A percentile compares a stretch with the other conserved stretches of the same genome.
phyloP scores from a whole-genome alignment of 768 basidiomycete species.

The Coprinopsis marcescibilis region DNA sequence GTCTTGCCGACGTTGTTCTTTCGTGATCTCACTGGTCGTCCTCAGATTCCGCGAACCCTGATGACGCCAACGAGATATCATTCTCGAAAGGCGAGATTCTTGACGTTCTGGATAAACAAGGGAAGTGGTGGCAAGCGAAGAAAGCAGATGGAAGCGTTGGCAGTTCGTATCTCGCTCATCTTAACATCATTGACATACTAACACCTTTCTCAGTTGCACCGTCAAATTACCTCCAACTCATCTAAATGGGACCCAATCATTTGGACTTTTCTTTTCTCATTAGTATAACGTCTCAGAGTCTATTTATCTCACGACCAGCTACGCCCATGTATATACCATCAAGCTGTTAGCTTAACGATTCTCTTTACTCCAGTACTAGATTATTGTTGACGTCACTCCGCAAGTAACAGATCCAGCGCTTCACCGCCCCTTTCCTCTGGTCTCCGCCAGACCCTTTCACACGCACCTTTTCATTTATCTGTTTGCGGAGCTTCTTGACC shows the following conservation, averaged over 20 bases:
- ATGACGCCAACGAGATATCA: constrained; percentile 95
- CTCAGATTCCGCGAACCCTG: constrained; percentile 79
- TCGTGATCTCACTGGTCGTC: constrained; percentile 13
- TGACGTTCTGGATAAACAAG: constrained; percentile 88
- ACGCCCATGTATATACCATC: constrained; percentile 1
- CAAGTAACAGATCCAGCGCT: neutral
- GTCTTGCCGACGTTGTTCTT: constrained; percentile 13
- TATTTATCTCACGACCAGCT: constrained; percentile 1
- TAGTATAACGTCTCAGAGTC: constrained; percentile 1
- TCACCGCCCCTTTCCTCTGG: too few relatives aligned
- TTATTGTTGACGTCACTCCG: neutral
- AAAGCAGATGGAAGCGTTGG: constrained; percentile 71
- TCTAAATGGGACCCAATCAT: constrained; percentile 35
- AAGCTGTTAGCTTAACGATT: neutral
- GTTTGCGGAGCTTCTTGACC: too few relatives aligned
- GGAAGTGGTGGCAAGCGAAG: constrained; percentile 90
- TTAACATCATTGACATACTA: constrained; percentile 11
- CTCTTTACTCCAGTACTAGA: neutral
- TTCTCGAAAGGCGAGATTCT: constrained; percentile 90
- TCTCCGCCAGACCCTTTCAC: too few relatives aligned
- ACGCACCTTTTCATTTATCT: too few relatives aligned
- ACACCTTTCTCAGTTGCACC: constrained; percentile 55
- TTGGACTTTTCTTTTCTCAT: neutral
- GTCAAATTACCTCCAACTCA: constrained; percentile 80
- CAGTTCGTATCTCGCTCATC: constrained; percentile 47